Base-by-base conservation (phyloP, 139 green algal species). In the Nannochloris sp. region DNA sequence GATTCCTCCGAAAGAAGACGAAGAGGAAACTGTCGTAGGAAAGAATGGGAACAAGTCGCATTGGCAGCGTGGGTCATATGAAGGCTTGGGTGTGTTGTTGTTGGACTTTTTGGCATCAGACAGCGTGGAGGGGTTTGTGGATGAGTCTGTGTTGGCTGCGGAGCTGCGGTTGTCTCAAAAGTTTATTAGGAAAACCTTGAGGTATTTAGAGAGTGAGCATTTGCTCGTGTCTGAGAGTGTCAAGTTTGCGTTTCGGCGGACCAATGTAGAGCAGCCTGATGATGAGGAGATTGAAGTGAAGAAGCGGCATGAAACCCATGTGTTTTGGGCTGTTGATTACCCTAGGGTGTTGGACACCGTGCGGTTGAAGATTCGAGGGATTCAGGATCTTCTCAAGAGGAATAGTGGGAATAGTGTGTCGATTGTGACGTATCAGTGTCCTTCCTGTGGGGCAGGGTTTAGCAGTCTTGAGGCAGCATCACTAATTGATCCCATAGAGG, bases 191-290 rank as follows among this genome's bases (percentile, higher is more conserved):
- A 76, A 71, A 37, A 55, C 54, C 7, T 49, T 77, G 64, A 44
- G 66, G 18, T 71, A 71, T 65, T 64, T 78, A 25, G 66, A 78
- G 61, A 24, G 10, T 0, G 72, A 74, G 61, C 54, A 57, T 27
- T 40, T 78, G 29, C 53, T 78, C 44, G 7, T 19, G 14, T 67
- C 68, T 16, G 44, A 68, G 23, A 34, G 25, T 25, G 44, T 68
- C 19, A 68, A 68, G 46, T 44, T 57, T 34, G 19, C 61, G 21
- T 48, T 68, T 15, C 63, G 29, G 34, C 58, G 60, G 3, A 16
- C 34, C 6, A 70, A 75, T 11, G 50, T 40, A 48, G 57, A 72
- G 44, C 44, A 61, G 64, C 44, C 44, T 4, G 63, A 76, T 21
- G 57, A 72, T 43, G 40, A 55, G 2, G 70, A 72, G 37, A 31